A percentile compares a stretch with the other conserved stretches of the same genome.
Conservation (phyloP, 2,329 filamentous ascomycete species). For the Zasmidium citrigriseum region DNA sequence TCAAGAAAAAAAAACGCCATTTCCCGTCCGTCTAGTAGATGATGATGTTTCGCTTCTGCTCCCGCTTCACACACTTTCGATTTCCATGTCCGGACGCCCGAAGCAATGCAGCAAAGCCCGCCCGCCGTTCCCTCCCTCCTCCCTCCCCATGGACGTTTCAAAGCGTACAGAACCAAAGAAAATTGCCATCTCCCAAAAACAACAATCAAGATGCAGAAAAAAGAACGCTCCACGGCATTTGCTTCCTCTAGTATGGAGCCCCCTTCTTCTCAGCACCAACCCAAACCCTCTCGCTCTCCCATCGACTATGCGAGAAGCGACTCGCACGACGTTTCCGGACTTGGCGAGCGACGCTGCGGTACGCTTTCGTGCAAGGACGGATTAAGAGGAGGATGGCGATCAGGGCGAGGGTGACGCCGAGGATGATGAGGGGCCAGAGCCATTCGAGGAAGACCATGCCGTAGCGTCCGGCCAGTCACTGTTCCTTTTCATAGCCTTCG, state of each 20-base stretch:
- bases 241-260: not conserved
- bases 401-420: constrained; percentile 11
- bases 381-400: constrained; percentile 16
- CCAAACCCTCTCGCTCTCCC: not conserved
- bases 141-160: too few species aligned
- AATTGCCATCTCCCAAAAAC: too few species aligned
- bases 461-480: constrained; percentile 33
- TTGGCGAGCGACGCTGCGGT: not conserved
- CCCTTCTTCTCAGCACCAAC: not conserved
- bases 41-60: not conserved
- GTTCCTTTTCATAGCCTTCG: constrained; percentile 70
- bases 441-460: constrained; percentile 21
- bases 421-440: constrained; percentile 19
- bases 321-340: not conserved
- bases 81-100: too few species aligned
- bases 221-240: too few species aligned
- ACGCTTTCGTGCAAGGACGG: constrained; percentile 10
- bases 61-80: too few species aligned
- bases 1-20: not conserved
- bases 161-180: too few species aligned
- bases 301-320: constrained; percentile 6
- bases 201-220: too few species aligned
- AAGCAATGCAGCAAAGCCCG: not conserved
- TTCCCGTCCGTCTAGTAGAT: not conserved
- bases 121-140: not conserved